phyloP scores from a whole-genome alignment of 495 filamentous ascomycete species.

The Podospora pseudoanserina region DNA sequence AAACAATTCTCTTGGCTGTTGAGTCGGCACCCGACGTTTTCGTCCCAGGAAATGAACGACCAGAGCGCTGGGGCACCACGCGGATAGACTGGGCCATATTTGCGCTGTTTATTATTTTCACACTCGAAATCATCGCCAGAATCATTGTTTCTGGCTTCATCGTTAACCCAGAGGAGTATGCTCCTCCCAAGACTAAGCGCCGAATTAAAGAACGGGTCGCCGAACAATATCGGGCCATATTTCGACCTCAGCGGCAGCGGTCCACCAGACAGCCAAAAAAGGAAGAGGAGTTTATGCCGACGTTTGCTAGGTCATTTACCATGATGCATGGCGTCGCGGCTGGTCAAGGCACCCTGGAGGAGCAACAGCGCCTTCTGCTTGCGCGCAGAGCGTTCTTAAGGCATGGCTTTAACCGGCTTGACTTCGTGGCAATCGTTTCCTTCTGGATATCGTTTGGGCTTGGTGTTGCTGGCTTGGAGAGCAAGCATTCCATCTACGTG shows the following conservation, averaged over 20 bases:
- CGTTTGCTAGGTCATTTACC: conserved; percentile 81
- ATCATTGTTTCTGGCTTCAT: conserved; percentile 90
- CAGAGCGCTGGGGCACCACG: conserved; percentile 58
- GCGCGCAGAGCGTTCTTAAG: conserved; percentile 90
- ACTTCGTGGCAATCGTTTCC: conserved; percentile 93
- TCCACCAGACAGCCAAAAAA: conserved; percentile 49
- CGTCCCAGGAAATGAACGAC: conserved; percentile 45
- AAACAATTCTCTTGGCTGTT: conserved; percentile 80
- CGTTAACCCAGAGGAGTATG: conserved; percentile 82
- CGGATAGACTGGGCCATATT: conserved; percentile 78
- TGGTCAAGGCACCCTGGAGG: conserved; percentile 57
- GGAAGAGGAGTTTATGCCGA: conserved; percentile 50
- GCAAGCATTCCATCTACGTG: conserved; percentile 68
- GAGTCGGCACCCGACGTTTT: conserved; percentile 71
- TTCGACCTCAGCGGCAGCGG: conserved; percentile 71
- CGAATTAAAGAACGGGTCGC: conserved; percentile 69
- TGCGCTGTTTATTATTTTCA: conserved; percentile 84
- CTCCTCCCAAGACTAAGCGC: conserved; percentile 67
- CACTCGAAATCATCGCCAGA: conserved; percentile 74
- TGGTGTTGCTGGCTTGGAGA: conserved; percentile 62
- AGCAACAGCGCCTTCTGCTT: conserved; percentile 78
- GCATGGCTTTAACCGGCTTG: conserved; percentile 91
- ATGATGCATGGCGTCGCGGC: conserved; percentile 54
- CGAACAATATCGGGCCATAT: conserved; percentile 70
- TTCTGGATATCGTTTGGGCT: conserved; percentile 89